A percentile compares a stretch with the other conserved stretches of the same genome.
Conservation (phyloP, 495 filamentous ascomycete genomes). For the Tuber melanosporum region DNA sequence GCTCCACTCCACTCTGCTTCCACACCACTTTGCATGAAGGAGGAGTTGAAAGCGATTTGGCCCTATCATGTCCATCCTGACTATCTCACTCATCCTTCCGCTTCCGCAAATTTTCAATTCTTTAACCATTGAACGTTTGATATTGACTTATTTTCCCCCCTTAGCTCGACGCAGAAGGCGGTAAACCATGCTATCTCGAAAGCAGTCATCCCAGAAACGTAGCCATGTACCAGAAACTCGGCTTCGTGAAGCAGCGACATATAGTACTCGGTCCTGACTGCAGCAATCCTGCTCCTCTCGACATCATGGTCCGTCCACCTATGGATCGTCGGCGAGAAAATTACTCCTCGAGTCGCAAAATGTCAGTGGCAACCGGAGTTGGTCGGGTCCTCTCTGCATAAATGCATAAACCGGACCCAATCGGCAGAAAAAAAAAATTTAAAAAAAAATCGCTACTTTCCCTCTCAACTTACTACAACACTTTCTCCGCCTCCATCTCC, state of each 20-base stretch:
- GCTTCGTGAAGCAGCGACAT: slow-evolving; percentile 56
- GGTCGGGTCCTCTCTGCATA: slow-evolving; percentile 2
- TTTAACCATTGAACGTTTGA: slow-evolving; percentile 5
- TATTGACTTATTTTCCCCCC: slow-evolving; percentile 21
- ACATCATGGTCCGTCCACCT: slow-evolving; percentile 71
- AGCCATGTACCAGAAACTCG: slow-evolving; percentile 62
- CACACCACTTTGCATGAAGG: not conserved
- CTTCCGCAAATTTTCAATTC: not conserved
- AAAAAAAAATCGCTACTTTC: not conserved
- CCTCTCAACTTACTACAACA: not conserved
- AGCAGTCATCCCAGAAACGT: slow-evolving; percentile 62
- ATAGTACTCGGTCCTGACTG: slow-evolving; percentile 54
- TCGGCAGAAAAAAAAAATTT: not conserved
- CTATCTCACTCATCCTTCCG: not conserved
- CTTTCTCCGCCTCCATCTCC: not conserved
- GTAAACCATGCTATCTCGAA: slow-evolving; percentile 63
- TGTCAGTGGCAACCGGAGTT: slow-evolving; percentile 20
- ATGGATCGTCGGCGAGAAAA: slow-evolving; percentile 23
- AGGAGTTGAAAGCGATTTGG: not conserved
- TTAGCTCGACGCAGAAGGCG: slow-evolving; percentile 59
- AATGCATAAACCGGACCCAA: not conserved
- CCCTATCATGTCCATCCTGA: not conserved
- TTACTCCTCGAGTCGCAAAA: not conserved
- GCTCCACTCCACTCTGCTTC: not conserved
- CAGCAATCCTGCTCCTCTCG: slow-evolving; percentile 57